Conservation (phyloP, 345 rosid species). For the Eutrema heterophyllum region DNA sequence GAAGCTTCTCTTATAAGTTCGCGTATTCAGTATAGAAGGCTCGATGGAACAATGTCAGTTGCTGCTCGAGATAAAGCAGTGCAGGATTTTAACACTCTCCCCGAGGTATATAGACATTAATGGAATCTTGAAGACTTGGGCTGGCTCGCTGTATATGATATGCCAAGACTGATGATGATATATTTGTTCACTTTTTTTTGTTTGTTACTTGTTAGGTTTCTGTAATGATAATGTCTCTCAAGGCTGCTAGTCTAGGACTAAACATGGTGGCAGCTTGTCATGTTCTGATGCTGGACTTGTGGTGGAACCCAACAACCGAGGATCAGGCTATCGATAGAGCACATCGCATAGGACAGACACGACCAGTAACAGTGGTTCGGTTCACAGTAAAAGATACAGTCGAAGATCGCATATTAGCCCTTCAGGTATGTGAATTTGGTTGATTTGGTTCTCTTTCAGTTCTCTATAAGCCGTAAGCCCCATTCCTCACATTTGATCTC, state of each 20-base stretch:
- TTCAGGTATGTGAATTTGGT: slow-evolving; percentile 52
- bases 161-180: background rate
- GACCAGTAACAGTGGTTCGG: slow-evolving; percentile 77
- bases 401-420: slow-evolving; percentile 86
- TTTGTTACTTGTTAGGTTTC: slow-evolving; percentile 46
- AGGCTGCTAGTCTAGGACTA: slow-evolving; percentile 97
- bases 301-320: slow-evolving; percentile 99
- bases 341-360: slow-evolving; percentile 95
- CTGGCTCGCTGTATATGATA: background rate
- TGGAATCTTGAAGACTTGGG: background rate
- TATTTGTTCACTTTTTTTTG: background rate
- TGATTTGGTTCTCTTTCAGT: background rate
- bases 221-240: slow-evolving; percentile 94
- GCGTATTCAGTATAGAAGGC: slow-evolving; percentile 79
- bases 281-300: slow-evolving; percentile 81
- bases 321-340: slow-evolving; percentile 98
- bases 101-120: slow-evolving; percentile 59
- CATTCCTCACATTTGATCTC: background rate
- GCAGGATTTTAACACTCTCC: slow-evolving; percentile 85
- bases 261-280: slow-evolving; percentile 97
- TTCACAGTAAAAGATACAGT: slow-evolving; percentile 88
- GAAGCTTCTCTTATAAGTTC: slow-evolving; percentile 73
- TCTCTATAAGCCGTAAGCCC: background rate
- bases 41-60: slow-evolving; percentile 98
- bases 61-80: slow-evolving; percentile 91